Conservation (phyloP, 257 asterid species). For the Rubia yunnanensis region DNA sequence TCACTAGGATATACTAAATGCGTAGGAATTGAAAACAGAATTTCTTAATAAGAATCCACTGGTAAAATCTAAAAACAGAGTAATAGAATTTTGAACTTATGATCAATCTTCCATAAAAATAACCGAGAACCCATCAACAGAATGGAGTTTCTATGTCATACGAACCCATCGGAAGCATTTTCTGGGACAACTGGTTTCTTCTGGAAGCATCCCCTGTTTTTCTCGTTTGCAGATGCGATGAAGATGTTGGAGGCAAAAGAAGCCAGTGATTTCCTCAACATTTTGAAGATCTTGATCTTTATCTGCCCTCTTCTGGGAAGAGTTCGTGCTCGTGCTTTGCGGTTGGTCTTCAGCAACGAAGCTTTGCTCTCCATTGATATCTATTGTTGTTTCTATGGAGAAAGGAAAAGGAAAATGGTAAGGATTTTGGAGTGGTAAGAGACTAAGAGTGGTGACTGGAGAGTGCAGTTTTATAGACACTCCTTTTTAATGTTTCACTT, state of each 20-base stretch:
- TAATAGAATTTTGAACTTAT: not conserved
- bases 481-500: not conserved
- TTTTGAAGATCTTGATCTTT: not conserved
- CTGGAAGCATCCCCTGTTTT: slow-evolving; percentile 1
- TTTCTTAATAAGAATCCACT: not conserved
- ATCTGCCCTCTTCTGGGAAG: not conserved
- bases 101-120: not conserved
- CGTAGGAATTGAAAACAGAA: not conserved
- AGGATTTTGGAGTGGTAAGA: not conserved
- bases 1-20: too few species aligned
- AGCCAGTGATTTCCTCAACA: not conserved
- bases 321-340: not conserved
- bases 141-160: not conserved
- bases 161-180: not conserved
- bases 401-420: not conserved
- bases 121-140: not conserved
- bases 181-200: not conserved
- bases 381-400: not conserved
- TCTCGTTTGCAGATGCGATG: not conserved
- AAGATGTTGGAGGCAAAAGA: not conserved
- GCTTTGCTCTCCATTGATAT: not conserved
- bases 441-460: not conserved
- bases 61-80: not conserved
- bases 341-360: not conserved
- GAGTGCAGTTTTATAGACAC: not conserved